phyloP scores from a whole-genome alignment of 2,329 filamentous ascomycete species.

The Aspergillus sp. region DNA sequence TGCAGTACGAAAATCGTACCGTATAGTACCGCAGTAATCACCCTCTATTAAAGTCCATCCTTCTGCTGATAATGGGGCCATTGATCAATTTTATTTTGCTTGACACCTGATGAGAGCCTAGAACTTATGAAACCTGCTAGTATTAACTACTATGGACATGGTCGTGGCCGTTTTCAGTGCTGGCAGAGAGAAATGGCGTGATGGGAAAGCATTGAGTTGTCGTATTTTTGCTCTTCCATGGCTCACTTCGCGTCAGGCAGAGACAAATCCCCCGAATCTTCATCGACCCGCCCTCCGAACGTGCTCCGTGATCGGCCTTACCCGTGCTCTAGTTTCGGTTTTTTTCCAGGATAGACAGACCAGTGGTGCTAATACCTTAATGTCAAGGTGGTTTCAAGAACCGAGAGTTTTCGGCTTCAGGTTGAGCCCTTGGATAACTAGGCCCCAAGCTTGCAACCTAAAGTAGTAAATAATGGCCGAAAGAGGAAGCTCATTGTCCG shows the following conservation, averaged over 20 bases:
- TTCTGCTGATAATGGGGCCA: not conserved
- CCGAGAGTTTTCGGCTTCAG: too few species aligned
- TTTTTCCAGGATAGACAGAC: not conserved
- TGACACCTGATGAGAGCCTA: not conserved
- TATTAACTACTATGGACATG: not conserved
- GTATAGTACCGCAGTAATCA: not conserved
- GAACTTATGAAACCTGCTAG: not conserved
- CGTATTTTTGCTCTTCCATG: conserved; percentile 3
- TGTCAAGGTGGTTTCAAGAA: too few species aligned
- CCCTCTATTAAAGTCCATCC: not conserved
- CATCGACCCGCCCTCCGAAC: not conserved
- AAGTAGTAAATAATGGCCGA: not conserved
- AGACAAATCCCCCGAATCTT: not conserved
- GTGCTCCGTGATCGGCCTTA: conserved; percentile 3
- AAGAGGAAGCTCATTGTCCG: not conserved
- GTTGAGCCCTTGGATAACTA: too few species aligned
- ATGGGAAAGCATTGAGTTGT: not conserved
- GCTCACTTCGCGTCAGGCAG: not conserved
- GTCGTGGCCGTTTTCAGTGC: not conserved
- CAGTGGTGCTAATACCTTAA: not conserved
- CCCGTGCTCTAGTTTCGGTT: not conserved
- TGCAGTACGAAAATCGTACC: conserved; percentile 1
- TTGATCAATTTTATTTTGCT: not conserved
- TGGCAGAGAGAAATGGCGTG: conserved; percentile 3
- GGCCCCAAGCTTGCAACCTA: too few species aligned